phyloP scores from a whole-genome alignment of 1,284 basidiomycete genomes.

The Filobasidium uniguttulatum region DNA sequence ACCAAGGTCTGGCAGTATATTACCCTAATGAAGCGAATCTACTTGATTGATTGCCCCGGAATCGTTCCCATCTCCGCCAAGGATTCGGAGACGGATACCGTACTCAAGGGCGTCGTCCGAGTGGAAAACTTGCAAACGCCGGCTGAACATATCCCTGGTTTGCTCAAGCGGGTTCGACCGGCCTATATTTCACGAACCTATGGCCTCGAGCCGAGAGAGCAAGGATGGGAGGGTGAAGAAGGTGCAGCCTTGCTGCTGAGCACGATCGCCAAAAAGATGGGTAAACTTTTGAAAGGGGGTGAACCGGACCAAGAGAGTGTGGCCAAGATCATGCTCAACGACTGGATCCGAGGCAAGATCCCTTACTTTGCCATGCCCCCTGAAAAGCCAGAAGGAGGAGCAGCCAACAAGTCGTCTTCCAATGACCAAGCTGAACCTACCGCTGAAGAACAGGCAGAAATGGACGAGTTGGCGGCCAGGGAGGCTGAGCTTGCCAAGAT shows the following conservation, averaged over 20 bases:
- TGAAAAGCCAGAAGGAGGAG: slow-evolving; percentile 30
- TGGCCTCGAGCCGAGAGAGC: slow-evolving; percentile 45
- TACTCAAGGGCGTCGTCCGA: slow-evolving; percentile 92
- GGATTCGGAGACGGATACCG: slow-evolving; percentile 82
- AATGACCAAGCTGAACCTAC: slow-evolving; percentile 17
- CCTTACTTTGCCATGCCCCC: slow-evolving; percentile 42
- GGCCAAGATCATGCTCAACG: slow-evolving; percentile 88
- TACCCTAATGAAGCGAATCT: slow-evolving; percentile 86
- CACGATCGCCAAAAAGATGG: slow-evolving; percentile 76
- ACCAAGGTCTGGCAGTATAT: slow-evolving; percentile 99
- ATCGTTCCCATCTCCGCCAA: slow-evolving; percentile 86
- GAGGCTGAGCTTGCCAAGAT: slow-evolving; percentile 32
- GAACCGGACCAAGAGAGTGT: slow-evolving; percentile 87
- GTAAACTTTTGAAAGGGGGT: slow-evolving; percentile 82
- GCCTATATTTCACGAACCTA: slow-evolving; percentile 89
- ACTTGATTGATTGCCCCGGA: slow-evolving; percentile 98
- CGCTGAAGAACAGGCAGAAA: slow-evolving; percentile 17
- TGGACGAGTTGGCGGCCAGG: slow-evolving; percentile 25
- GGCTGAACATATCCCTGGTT: slow-evolving; percentile 78
- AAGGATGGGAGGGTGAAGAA: slow-evolving; percentile 43
- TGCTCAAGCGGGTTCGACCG: slow-evolving; percentile 81
- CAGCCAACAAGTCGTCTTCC: slow-evolving; percentile 12
- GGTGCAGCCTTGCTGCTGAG: slow-evolving; percentile 65
- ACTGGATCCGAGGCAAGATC: slow-evolving; percentile 87
- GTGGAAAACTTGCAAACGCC: slow-evolving; percentile 91